Conservation (phyloP, 495 filamentous ascomycete genomes). For the Trichoderma parareesei region DNA sequence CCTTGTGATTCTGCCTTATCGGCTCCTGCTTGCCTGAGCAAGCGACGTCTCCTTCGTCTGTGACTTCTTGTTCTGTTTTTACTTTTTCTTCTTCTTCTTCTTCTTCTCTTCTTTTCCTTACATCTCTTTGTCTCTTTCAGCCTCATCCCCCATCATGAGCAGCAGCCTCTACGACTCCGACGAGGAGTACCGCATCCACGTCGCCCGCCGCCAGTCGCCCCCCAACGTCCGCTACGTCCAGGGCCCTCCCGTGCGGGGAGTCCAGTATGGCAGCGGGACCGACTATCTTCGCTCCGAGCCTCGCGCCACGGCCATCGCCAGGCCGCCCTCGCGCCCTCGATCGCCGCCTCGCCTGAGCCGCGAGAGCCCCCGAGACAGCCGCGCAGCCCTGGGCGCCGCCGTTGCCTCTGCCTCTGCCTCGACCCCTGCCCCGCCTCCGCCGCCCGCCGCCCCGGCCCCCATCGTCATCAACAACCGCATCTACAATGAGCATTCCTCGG, state of each 20-base stretch:
- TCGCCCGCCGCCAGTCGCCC: slow-evolving; percentile 26
- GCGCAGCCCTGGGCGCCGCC: neutral
- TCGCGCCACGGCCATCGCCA: slow-evolving; percentile 27
- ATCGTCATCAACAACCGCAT: slow-evolving; percentile 46
- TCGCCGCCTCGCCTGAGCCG: neutral
- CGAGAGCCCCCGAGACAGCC: neutral
- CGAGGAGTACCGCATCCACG: slow-evolving; percentile 38
- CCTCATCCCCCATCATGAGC: neutral
- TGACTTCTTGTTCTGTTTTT: neutral
- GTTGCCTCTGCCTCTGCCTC: no score
- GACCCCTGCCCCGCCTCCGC: neutral
- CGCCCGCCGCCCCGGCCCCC: slow-evolving; percentile 22
- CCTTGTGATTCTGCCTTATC: neutral
- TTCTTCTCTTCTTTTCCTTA: neutral
- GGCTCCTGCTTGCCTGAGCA: neutral
- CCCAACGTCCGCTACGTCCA: slow-evolving; percentile 33
- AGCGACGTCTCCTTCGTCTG: neutral
- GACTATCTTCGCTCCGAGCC: slow-evolving; percentile 24
- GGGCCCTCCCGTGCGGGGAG: slow-evolving; percentile 25
- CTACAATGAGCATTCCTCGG: slow-evolving; percentile 28
- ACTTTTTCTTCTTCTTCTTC: neutral
- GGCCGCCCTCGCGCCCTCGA: slow-evolving; percentile 12
- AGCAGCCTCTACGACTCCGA: slow-evolving; percentile 25
- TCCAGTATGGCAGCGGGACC: slow-evolving; percentile 23
- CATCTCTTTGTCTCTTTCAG: no score